Percentiles rank a stretch among this genome's conserved stretches.
These are phyloP conservation scores for Metschnikowia santaceciliae DNA, from an alignment of 805 yeast species.

Conservation along the genomic window DNA sequence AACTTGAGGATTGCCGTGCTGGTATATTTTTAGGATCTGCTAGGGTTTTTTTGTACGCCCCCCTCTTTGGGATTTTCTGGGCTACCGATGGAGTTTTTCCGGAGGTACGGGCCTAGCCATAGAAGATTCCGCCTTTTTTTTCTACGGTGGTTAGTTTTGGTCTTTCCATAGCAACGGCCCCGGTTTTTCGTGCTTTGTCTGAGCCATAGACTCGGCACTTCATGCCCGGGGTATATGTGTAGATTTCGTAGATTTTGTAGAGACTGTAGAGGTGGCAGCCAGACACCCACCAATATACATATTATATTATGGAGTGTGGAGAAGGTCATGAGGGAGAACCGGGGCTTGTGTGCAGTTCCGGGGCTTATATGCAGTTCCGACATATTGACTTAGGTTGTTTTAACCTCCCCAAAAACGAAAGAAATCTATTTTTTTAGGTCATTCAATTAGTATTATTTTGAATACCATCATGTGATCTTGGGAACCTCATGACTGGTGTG, in stretches of 20 bases:
- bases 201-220: constrained; percentile 40
- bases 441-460: too few relatives aligned
- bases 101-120: constrained; percentile 6
- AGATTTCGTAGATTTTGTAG: neutral
- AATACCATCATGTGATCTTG: too few relatives aligned
- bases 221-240: constrained; percentile 46
- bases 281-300: too few relatives aligned
- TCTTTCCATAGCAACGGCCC: constrained; percentile 34
- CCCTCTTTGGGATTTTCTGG: constrained; percentile 8
- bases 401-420: too few relatives aligned
- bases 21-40: constrained; percentile 14
- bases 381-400: too few relatives aligned
- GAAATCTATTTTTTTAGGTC: too few relatives aligned
- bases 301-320: too few relatives aligned
- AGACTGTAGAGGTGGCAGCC: too few relatives aligned
- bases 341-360: too few relatives aligned
- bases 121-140: constrained; percentile 23
- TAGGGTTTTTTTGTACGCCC: constrained; percentile 20
- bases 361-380: neutral
- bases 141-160: constrained; percentile 28
- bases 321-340: too few relatives aligned
- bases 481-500: too few relatives aligned
- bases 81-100: constrained; percentile 18
- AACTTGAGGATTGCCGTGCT: constrained; percentile 21
- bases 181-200: constrained; percentile 46